Evolutionary conservation across 202 grass and related monocot genomes (phyloP), one percentile per base, ranked within the genome.

Genomic region (Musa balbisiana): DNA sequence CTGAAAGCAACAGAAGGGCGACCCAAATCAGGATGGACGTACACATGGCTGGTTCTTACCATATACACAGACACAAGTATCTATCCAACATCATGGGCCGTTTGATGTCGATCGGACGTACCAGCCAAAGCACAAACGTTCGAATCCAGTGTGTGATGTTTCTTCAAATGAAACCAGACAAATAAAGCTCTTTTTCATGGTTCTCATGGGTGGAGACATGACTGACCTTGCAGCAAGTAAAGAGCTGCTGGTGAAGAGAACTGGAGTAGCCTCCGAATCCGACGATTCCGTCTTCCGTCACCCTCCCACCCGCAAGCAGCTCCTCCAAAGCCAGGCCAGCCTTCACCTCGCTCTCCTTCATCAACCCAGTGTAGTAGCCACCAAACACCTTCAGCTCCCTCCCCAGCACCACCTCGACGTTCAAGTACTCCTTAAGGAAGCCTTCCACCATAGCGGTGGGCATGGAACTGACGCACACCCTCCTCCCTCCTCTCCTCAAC

Each of bases 381-480:
- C 71, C 33, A 14, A 89, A 51, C 79, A 74, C 83, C 76, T 33
- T 89, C 63, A 97, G 62, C 74, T 93, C 86, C 55, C 85, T 87
- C 67, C 84, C 88, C 14, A 91, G 62, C 54, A 97, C 88, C 66
- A 73, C 88, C 70, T 93, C 90, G 60, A 84, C 73, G 23, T 68
- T 90, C 76, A 97, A 81, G 67, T 91, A 91, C 59, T 91, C 90
- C 54, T 14, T 81, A 17, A 91, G 3, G 78, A 89, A 91, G 62
- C 76, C 76, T 73, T 91, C 86, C 64, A 97, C 90, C 93, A 97
- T 89, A 1, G 51, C 75, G 78, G 82, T 85, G 20, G 93, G 93
- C 88, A 97, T 84, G 62, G 72, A 73, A 84, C 86, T 97, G 26
- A 89, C 78, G 66, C 82, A 93, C 50, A 97, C 86, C 75, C 73